Evolutionary conservation across 2,329 filamentous ascomycete species (phyloP).

Genomic region (Colletotrichum noveboracense): DNA sequence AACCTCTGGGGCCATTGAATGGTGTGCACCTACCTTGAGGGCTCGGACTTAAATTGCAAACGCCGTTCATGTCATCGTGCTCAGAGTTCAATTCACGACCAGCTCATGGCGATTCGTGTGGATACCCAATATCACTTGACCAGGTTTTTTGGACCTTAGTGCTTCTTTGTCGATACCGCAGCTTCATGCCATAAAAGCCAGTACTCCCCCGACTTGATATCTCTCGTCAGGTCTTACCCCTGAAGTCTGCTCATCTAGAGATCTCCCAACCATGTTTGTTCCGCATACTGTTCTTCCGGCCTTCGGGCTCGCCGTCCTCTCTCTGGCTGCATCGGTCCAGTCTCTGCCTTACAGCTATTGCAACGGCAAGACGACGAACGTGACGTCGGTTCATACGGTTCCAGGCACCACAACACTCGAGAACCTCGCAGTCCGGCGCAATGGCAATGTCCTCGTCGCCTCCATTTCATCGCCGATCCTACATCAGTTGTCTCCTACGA

Average conservation of each 20-base stretch:
- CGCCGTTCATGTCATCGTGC: background rate
- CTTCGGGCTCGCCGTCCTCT: background rate
- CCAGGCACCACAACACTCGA: slow-evolving; percentile 22
- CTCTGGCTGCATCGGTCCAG: background rate
- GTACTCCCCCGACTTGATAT: background rate
- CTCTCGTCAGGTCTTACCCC: background rate
- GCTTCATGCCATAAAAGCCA: background rate
- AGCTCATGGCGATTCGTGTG: background rate
- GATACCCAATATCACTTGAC: background rate
- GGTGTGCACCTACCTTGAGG: background rate
- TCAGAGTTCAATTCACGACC: background rate
- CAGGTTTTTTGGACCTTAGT: background rate
- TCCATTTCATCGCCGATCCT: slow-evolving; percentile 19
- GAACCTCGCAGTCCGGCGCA: slow-evolving; percentile 24
- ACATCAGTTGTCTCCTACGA: slow-evolving; percentile 4
- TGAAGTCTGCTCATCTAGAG: background rate
- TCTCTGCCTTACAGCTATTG: background rate
- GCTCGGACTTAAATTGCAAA: background rate
- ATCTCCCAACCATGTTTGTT: background rate
- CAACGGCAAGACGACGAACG: background rate
- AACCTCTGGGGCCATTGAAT: background rate
- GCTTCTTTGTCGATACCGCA: background rate
- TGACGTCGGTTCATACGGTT: background rate
- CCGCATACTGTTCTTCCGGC: background rate
- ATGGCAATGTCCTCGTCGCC: slow-evolving; percentile 23